These are phyloP conservation scores for Osmanthus fragrans DNA, from an alignment of 257 asterid species.

Conservation along the genomic window DNA sequence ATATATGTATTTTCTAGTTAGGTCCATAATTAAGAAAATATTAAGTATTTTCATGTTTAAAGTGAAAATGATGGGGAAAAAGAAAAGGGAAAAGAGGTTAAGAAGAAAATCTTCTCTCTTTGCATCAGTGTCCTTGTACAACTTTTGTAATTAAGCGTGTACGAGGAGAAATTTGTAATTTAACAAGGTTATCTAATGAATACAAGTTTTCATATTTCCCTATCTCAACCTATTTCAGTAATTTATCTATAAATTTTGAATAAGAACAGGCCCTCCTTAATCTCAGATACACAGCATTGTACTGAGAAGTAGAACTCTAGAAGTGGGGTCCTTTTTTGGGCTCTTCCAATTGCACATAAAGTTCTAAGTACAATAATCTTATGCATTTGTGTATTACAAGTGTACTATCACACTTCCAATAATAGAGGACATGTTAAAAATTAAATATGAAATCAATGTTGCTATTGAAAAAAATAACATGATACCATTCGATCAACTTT, in stretches of 20 bases:
- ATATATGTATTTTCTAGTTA: constrained; percentile 28
- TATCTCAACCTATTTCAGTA: background rate
- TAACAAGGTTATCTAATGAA: constrained; percentile 26
- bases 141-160: constrained; percentile 46
- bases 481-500: too few species aligned
- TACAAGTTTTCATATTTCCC: background rate
- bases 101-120: constrained; percentile 21
- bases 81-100: constrained; percentile 3
- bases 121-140: constrained; percentile 35
- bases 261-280: too few species aligned
- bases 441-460: too few species aligned
- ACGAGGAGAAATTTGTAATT: constrained; percentile 36
- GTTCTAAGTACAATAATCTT: background rate
- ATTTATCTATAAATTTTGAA: too few species aligned
- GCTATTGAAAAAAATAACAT: too few species aligned
- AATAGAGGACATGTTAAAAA: too few species aligned
- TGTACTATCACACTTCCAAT: too few species aligned
- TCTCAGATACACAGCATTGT: too few species aligned
- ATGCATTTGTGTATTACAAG: background rate
- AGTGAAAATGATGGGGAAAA: constrained; percentile 21
- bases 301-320: too few species aligned
- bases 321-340: background rate
- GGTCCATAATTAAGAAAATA: constrained; percentile 11
- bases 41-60: constrained; percentile 21
- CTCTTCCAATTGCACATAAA: background rate